These are phyloP conservation scores for Colletotrichum sp. DNA, from an alignment of 2,329 filamentous ascomycete genomes.

Conservation along the genomic window DNA sequence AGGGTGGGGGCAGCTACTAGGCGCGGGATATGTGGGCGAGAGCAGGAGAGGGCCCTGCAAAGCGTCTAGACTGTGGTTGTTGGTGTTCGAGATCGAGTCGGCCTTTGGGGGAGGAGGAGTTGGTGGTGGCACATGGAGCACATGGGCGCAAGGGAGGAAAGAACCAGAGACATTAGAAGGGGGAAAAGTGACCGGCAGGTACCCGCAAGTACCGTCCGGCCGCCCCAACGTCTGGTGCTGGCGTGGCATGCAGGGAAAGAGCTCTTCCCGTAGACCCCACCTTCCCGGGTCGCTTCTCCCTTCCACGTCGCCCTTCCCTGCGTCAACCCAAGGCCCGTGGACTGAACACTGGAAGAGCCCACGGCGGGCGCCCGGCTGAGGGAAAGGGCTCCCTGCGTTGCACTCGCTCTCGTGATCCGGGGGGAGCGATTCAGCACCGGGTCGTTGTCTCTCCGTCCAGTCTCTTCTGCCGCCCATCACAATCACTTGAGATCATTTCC, in stretches of 20 bases:
- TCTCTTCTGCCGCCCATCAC: background rate
- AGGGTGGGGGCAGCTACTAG: background rate
- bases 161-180: background rate
- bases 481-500: background rate
- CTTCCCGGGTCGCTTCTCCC: background rate
- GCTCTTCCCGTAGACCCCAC: conserved; percentile 1
- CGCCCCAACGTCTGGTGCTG: background rate
- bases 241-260: conserved; percentile 3
- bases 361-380: background rate
- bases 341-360: background rate
- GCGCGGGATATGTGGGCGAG: background rate
- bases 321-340: background rate
- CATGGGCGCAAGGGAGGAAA: conserved; percentile 3
- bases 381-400: background rate
- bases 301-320: background rate
- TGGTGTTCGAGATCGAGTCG: background rate
- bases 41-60: background rate
- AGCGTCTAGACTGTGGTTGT: background rate
- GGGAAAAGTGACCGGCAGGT: background rate
- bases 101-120: background rate
- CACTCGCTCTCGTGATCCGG: background rate
- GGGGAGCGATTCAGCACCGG: background rate
- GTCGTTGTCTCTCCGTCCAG: background rate
- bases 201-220: background rate
- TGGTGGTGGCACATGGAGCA: background rate